Evolutionary conservation across 306 rosid species (phyloP).

Genomic region (Delonix regia): DNA sequence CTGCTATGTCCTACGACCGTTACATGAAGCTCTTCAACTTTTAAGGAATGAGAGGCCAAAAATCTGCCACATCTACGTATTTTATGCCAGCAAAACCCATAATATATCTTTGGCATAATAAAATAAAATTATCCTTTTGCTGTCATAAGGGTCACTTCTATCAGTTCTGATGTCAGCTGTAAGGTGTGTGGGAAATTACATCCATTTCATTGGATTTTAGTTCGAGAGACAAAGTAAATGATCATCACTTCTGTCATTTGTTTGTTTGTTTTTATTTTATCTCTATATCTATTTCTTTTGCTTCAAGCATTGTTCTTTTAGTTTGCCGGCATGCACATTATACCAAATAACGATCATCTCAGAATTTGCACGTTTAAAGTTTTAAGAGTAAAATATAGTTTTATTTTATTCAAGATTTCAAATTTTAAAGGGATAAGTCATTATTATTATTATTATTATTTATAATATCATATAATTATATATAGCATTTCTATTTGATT

Average conservation of each 20-base stretch:
- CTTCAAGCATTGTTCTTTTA: neutral
- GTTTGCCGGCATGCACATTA: neutral
- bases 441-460: too few species aligned
- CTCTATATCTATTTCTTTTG: neutral
- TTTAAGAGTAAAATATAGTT: too few species aligned
- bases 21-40: conserved; percentile 37
- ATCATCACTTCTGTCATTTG: neutral
- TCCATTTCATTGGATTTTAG: neutral
- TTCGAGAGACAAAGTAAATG: neutral
- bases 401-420: too few species aligned
- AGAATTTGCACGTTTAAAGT: too few species aligned
- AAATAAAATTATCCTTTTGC: neutral
- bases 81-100: conserved; percentile 33
- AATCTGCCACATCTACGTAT: conserved; percentile 62
- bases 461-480: too few species aligned
- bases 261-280: neutral
- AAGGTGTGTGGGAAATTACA: neutral
- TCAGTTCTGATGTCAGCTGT: neutral
- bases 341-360: neutral
- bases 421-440: too few species aligned
- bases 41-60: conserved; percentile 47
- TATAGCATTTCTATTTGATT: too few species aligned
- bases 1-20: neutral
- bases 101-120: neutral
- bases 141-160: neutral